Conservation (phyloP, 768 basidiomycete genomes). For the Sarcodon sp. region DNA sequence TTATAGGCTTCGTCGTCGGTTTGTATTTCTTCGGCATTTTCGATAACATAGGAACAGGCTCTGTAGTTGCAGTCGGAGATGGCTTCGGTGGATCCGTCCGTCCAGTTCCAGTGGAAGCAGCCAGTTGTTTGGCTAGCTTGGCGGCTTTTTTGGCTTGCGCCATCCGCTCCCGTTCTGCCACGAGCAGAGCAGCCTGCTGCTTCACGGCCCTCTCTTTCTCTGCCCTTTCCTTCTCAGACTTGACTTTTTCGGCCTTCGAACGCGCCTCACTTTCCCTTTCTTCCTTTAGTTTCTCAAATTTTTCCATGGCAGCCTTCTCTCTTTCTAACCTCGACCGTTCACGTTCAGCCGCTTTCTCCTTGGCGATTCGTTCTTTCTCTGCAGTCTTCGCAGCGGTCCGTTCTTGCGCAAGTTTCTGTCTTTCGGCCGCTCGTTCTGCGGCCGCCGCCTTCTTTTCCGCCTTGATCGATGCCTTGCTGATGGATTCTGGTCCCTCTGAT, state of each 20-base stretch:
- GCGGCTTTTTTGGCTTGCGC: slow-evolving; percentile 13
- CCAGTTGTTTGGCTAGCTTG: slow-evolving; percentile 9
- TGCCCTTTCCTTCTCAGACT: slow-evolving; percentile 23
- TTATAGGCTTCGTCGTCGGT: slow-evolving; percentile 44
- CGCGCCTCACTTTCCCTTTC: slow-evolving; percentile 22
- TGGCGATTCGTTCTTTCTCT: slow-evolving; percentile 38
- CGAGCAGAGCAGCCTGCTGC: slow-evolving; percentile 15
- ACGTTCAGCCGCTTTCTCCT: slow-evolving; percentile 43
- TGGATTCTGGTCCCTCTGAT: slow-evolving; percentile 24
- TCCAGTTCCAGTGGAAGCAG: slow-evolving; percentile 9
- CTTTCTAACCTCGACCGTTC: slow-evolving; percentile 27
- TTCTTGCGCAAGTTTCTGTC: slow-evolving; percentile 42
- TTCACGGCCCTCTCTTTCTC: slow-evolving; percentile 19
- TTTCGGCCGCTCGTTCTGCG: slow-evolving; percentile 47
- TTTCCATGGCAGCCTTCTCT: slow-evolving; percentile 26
- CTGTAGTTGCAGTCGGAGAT: slow-evolving; percentile 20
- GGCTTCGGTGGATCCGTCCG: slow-evolving; percentile 4
- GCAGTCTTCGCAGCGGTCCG: slow-evolving; percentile 40
- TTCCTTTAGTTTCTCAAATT: slow-evolving; percentile 20
- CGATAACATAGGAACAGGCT: slow-evolving; percentile 65
- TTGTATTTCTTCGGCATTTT: slow-evolving; percentile 80
- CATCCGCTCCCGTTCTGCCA: slow-evolving; percentile 13
- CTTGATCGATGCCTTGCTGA: slow-evolving; percentile 47
- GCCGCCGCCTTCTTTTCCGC: slow-evolving; percentile 54
- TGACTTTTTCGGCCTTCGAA: slow-evolving; percentile 21